Evolutionary conservation across 1,284 basidiomycete genomes (phyloP), one percentile per base, ranked within the genome.

Genomic region (Paramarasmius palmivorus): DNA sequence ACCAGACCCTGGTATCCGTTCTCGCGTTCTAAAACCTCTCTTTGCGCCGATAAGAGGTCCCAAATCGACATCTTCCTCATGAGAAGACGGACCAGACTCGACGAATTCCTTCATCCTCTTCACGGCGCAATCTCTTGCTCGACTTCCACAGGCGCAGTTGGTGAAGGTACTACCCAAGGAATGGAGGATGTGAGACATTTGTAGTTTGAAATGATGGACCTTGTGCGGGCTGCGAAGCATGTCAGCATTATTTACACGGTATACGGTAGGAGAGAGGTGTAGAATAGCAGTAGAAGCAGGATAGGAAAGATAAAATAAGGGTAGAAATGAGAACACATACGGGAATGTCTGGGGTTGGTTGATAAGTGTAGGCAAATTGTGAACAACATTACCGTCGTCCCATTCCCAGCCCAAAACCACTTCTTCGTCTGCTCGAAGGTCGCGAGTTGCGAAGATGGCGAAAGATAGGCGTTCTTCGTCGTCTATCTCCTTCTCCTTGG

Each of bases 381-480:
- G 95, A 0, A 97, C 85, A 0, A 91, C 86, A 65, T 94, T 92
- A 4, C 86, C 84, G 63, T 98, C 95, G 61, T 97, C 95, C 95
- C 95, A 98, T 67, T 97, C 94, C 94, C 95, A 98, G 0, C 90
- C 92, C 0, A 98, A 71, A 0, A 95, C 85, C 37, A 98, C 83
- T 71, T 98, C 96, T 62, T 96, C 93, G 48, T 88, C 80, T 35
- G 84, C 82, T 55, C 81, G 81, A 56, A 98, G 78, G 60, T 93
- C 89, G 15, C 84, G 73, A 17, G 89, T 68, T 0, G 94, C 92
- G 61, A 96, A 98, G 1, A 98, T 73, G 0, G 88, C 95, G 65
- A 98, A 95, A 1, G 78, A 74, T 1, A 96, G 73, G 22, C 79
- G 76, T 2, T 73, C 72, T 17, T 73, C 69, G 6, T 74, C 73